Conservation (phyloP, 2,329 filamentous ascomycete genomes). For the Aspergillus sojae region DNA sequence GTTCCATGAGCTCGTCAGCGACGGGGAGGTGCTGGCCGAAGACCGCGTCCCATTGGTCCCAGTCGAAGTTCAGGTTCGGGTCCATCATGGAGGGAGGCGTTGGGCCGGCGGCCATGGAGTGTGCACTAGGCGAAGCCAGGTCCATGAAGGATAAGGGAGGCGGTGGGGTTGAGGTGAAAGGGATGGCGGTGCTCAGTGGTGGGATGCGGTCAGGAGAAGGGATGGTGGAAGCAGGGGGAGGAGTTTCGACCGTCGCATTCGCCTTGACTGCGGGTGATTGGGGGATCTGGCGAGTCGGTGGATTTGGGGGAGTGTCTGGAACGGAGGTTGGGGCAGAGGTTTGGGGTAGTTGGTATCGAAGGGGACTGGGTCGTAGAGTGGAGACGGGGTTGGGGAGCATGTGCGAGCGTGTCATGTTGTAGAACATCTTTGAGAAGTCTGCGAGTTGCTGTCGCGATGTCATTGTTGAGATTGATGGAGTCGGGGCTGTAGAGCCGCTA, state of each 20-base stretch:
- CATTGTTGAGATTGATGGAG: slow-evolving; percentile 12
- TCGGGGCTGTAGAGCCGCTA: slow-evolving; percentile 6
- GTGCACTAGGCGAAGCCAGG: slow-evolving; percentile 19
- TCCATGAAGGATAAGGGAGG: slow-evolving; percentile 27
- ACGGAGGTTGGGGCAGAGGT: slow-evolving; percentile 11
- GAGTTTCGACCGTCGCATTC: slow-evolving; percentile 7
- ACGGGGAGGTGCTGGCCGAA: slow-evolving; percentile 51
- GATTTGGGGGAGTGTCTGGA: slow-evolving; percentile 9
- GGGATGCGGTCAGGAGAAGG: slow-evolving; percentile 20
- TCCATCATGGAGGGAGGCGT: slow-evolving; percentile 43
- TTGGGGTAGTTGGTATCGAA: slow-evolving; percentile 27
- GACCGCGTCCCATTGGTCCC: slow-evolving; percentile 53
- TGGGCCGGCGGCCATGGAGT: slow-evolving; percentile 23
- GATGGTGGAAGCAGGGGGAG: slow-evolving; percentile 14
- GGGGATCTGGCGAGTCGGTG: slow-evolving; percentile 19
- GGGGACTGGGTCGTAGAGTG: slow-evolving; percentile 26
- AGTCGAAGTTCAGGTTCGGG: slow-evolving; percentile 50
- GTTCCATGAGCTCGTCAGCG: slow-evolving; percentile 47
- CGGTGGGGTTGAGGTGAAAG: slow-evolving; percentile 12
- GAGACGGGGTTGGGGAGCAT: slow-evolving; percentile 26
- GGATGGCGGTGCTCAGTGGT: slow-evolving; percentile 13
- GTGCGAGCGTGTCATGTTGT: slow-evolving; percentile 39
- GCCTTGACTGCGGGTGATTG: slow-evolving; percentile 13
- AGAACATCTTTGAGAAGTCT: slow-evolving; percentile 40
- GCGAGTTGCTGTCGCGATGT: slow-evolving; percentile 23